Conservation (phyloP, 1,284 basidiomycete species). For the Boletus semigastroideus region DNA sequence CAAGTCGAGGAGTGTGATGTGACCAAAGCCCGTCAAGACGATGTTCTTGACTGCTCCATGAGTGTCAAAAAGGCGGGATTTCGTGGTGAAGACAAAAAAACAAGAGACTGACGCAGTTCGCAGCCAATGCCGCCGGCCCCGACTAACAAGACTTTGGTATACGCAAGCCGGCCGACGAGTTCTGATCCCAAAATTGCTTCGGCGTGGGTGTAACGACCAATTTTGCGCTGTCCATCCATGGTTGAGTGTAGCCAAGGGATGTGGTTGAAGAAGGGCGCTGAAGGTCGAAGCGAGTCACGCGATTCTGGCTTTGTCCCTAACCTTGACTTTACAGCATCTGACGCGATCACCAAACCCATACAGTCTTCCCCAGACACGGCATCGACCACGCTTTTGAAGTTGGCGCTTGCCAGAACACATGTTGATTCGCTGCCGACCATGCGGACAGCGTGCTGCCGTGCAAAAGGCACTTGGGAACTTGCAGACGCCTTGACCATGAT, state of each 20-base stretch:
- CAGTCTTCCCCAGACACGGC: no score
- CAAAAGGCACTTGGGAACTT: no score
- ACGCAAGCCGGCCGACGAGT: slow-evolving; percentile 55
- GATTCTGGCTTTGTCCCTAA: no score
- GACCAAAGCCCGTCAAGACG: slow-evolving; percentile 88
- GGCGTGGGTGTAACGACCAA: slow-evolving; percentile 47
- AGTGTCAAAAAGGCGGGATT: neutral
- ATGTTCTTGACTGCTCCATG: slow-evolving; percentile 84
- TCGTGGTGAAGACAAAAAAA: neutral
- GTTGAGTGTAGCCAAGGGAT: neutral
- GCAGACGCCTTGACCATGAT: no score
- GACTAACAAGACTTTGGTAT: slow-evolving; percentile 83
- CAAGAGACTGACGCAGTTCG: slow-evolving; percentile 74
- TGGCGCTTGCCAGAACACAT: no score
- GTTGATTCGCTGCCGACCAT: no score
- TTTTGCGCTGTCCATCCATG: slow-evolving; percentile 14
- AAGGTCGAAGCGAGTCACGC: neutral
- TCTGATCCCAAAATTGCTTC: slow-evolving; percentile 75
- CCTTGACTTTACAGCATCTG: neutral
- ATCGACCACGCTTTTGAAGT: no score
- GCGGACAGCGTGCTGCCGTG: no score
- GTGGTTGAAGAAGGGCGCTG: neutral
- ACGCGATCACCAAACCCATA: no score
- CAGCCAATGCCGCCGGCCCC: slow-evolving; percentile 98
- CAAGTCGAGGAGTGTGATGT: slow-evolving; percentile 92